Percentiles rank a stretch among this genome's conserved stretches.
These are phyloP conservation scores for Pseudodiploospora longispora DNA, from an alignment of 2,329 filamentous ascomycete species.

Conservation along the genomic window DNA sequence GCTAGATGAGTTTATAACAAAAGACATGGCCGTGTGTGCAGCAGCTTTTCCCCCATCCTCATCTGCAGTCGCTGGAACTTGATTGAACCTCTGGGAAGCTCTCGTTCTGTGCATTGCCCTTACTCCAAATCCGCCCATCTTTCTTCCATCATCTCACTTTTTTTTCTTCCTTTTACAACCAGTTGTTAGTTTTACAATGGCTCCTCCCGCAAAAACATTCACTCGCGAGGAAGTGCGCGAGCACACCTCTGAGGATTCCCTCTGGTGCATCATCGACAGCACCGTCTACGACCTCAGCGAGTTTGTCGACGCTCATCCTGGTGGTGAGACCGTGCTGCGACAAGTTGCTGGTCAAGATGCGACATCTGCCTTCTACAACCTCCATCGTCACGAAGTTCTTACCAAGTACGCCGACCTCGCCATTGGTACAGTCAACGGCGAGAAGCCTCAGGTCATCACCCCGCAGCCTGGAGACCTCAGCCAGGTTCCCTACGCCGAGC, in stretches of 20 bases:
- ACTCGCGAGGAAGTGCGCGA: constrained; percentile 61
- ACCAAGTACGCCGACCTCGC: constrained; percentile 67
- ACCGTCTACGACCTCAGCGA: constrained; percentile 82
- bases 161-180: no score
- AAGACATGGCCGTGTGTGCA: no score
- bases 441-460: constrained; percentile 66
- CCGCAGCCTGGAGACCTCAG: constrained; percentile 64
- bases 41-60: no score
- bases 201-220: constrained; percentile 39
- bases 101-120: no score
- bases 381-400: constrained; percentile 85
- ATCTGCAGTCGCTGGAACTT: no score
- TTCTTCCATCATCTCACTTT: no score
- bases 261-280: constrained; percentile 81
- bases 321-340: constrained; percentile 68
- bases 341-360: constrained; percentile 79
- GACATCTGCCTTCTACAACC: constrained; percentile 80
- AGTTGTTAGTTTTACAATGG: constrained; percentile 17
- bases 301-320: constrained; percentile 78
- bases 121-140: no score
- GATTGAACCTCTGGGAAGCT: no score
- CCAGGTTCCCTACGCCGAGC: constrained; percentile 75
- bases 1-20: no score
- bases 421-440: constrained; percentile 67
- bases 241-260: constrained; percentile 66